Percentiles rank a stretch among this genome's conserved stretches.
Conservation (phyloP, 352 stramenopile genomes). For the Globisporangium recalcitrans region DNA sequence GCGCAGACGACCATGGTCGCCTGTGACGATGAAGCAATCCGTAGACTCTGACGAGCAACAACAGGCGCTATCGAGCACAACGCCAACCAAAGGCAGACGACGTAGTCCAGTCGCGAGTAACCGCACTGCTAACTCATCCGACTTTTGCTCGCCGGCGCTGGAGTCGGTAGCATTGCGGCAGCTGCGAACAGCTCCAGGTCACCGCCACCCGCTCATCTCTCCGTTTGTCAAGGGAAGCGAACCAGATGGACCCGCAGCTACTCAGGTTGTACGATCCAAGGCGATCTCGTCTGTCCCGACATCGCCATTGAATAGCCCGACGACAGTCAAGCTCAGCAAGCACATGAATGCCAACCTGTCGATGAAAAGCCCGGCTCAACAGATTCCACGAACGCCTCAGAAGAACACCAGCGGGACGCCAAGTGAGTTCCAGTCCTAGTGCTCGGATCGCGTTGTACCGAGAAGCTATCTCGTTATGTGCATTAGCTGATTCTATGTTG, state of each 20-base stretch:
- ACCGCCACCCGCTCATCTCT: slow-evolving; percentile 10
- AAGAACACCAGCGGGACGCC: slow-evolving; percentile 10
- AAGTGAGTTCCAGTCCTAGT: slow-evolving; percentile 3
- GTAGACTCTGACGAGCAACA: neutral
- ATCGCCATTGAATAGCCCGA: slow-evolving; percentile 35
- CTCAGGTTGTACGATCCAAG: neutral
- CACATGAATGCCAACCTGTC: slow-evolving; percentile 35
- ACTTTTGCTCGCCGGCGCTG: slow-evolving; percentile 6
- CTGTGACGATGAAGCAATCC: neutral
- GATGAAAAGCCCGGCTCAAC: slow-evolving; percentile 29
- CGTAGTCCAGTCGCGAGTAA: neutral
- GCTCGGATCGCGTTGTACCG: no score
- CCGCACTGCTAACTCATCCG: neutral
- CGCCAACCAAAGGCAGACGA: neutral
- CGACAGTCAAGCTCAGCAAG: slow-evolving; percentile 27
- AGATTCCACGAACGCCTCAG: slow-evolving; percentile 4
- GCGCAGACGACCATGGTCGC: neutral
- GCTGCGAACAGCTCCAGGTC: slow-evolving; percentile 2
- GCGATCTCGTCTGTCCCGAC: slow-evolving; percentile 13
- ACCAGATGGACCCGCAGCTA: neutral
- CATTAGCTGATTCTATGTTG: neutral
- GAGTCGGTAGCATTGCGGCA: neutral
- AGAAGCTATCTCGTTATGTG: neutral
- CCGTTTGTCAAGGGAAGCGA: slow-evolving; percentile 13
- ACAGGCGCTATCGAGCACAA: neutral